phyloP scores from a whole-genome alignment of 169 alveolate genomes.

The Amoebophrya sp. region DNA sequence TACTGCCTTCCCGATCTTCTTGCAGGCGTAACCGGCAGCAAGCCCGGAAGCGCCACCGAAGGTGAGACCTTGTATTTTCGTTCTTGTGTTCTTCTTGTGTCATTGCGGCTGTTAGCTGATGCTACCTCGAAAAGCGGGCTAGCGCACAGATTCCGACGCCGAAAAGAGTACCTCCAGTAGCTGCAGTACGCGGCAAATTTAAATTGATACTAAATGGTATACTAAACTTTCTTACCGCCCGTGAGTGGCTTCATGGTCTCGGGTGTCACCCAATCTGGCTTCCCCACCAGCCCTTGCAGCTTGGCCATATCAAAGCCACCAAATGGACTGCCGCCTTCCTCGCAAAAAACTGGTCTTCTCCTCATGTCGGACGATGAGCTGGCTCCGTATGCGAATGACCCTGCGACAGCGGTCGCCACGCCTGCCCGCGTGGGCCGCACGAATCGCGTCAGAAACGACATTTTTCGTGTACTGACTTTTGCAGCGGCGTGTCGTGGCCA shows the following conservation, averaged over 20 bases:
- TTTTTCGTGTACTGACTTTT: too few relatives aligned
- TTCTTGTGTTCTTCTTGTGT: too few relatives aligned
- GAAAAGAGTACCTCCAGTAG: too few relatives aligned
- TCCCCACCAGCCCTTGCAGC: background rate
- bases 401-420: background rate
- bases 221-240: background rate
- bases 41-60: background rate
- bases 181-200: too few relatives aligned
- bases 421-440: background rate
- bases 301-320: background rate
- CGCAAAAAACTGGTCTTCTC: background rate
- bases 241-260: background rate
- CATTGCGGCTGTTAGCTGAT: too few relatives aligned
- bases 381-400: too few relatives aligned
- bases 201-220: background rate
- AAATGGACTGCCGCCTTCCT: background rate
- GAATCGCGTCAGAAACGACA: background rate
- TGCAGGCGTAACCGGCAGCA: background rate
- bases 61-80: background rate
- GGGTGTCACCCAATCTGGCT: background rate
- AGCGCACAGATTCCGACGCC: too few relatives aligned
- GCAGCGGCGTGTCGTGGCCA: too few relatives aligned
- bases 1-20: background rate
- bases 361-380: too few relatives aligned
- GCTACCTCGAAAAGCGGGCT: too few relatives aligned